Evolutionary conservation across 2,329 filamentous ascomycete genomes (phyloP).

Genomic region (Diaporthe sp.): DNA sequence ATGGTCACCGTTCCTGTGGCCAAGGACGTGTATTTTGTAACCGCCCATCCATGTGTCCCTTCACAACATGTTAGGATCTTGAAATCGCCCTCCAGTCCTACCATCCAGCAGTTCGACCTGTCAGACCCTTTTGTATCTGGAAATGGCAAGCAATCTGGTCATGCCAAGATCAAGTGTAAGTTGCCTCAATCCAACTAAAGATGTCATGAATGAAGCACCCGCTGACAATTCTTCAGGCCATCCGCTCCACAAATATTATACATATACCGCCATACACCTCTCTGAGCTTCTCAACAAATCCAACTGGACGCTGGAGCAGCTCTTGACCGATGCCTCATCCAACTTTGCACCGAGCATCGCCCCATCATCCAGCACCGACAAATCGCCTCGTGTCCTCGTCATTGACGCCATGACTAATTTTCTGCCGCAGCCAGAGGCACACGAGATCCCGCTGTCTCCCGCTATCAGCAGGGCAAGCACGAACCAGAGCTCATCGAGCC

Average conservation of each 20-base stretch:
- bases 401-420: slow-evolving; percentile 74
- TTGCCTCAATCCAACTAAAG: neutral
- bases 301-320: slow-evolving; percentile 59
- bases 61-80: slow-evolving; percentile 69
- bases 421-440: slow-evolving; percentile 54
- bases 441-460: slow-evolving; percentile 64
- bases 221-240: slow-evolving; percentile 59
- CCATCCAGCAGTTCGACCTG: slow-evolving; percentile 69
- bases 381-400: slow-evolving; percentile 63
- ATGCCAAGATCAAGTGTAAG: slow-evolving; percentile 62
- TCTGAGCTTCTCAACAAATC: slow-evolving; percentile 65
- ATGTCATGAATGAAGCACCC: neutral
- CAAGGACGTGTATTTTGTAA: slow-evolving; percentile 75
- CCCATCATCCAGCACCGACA: slow-evolving; percentile 46
- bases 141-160: slow-evolving; percentile 57
- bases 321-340: slow-evolving; percentile 55
- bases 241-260: slow-evolving; percentile 73
- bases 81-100: slow-evolving; percentile 70
- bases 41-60: slow-evolving; percentile 73
- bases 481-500: slow-evolving; percentile 36
- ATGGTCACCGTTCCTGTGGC: slow-evolving; percentile 60
- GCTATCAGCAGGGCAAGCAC: slow-evolving; percentile 53
- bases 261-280: slow-evolving; percentile 71
- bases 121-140: slow-evolving; percentile 55
- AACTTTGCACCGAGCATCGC: slow-evolving; percentile 49